Evolutionary conservation across 1,139 yeast species (phyloP), one percentile per base, ranked within the genome.

Genomic region (Debaryomyces singareniensis): DNA sequence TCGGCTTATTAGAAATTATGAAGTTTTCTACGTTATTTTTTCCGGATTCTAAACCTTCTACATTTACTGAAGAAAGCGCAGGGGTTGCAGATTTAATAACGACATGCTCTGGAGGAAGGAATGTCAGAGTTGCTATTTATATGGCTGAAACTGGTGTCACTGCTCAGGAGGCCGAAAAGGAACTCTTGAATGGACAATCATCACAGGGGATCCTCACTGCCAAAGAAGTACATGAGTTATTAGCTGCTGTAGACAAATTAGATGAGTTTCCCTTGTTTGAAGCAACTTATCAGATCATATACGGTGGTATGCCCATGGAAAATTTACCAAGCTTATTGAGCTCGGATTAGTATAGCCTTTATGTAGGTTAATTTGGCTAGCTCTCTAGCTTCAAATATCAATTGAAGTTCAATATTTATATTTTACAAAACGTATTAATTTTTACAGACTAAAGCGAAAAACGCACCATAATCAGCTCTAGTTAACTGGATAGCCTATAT

Each of bases 81-180:
- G 73, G 73, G 34, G 73, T 67, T 24, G 73, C 73, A 28, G 73
- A 67, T 40, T 60, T 67, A 40, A 67, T 67, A 40, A 67, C 73
- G 24, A 65, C 73, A 20, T 67, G 73, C 40, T 44, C 70, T 16
- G 73, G 72, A 31, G 73, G 73, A 31, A 61, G 73, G 51, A 67
- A 67, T 45, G 72, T 67, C 30, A 63, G 60, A 44, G 68, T 67
- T 25, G 73, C 68, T 13, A 58, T 66, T 38, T 60, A 64, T 43
- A 67, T 67, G 72, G 65, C 70, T 16, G 53, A 63, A 43, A 65
- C 70, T 13, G 70, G 69, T 13, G 65, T 51, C 15, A 46, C 54
- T 28, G 72, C 71, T 10, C 49, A 53, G 42, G 68, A 49, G 16
- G 68, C 72, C 4, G 73, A 67, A 44, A 61, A 58, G 51, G 54